Base-by-base conservation (phyloP, 1,284 basidiomycete species). In the Anthracocystis setariae region DNA sequence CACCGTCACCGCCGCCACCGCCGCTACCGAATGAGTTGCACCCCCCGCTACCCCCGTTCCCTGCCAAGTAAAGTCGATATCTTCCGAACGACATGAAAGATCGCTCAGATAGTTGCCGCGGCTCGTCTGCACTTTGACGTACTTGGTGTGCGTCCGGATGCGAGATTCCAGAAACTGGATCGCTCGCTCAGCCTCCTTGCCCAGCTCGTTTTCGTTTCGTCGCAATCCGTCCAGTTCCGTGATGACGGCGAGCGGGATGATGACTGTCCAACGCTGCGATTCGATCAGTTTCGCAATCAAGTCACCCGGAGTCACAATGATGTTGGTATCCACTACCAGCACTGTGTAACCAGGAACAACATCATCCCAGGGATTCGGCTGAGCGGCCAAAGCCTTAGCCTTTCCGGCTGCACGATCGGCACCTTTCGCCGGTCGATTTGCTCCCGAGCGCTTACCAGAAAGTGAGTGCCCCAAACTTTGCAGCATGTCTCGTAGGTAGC, bases 161-260 rank as follows among this genome's bases (percentile, higher is more conserved):
- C 89, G n/a, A 87, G 85, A 17, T 88, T 89, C 83, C 73, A 97
- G 87, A 78, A 92, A 94, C 0, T 85, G 74, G 52, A 96, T 86
- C 0, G 93, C 92, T 15, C 86, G 85, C 27, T 86, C 85, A 0
- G 95, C 94, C 0, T 84, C 81, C 15, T 72, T 29, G 15, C 68
- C 87, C 44, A 90, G 91, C 13, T 94, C 88, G 17, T 88, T 87
- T 0, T 85, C 71, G 78, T 92, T 92, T 59, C 87, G 86, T 0
- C 88, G 87, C 32, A 98, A 87, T 13, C 94, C 93, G 76, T 98
- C 95, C 10, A 98, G 89, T 79, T 98, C 95, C 86, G 94, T 97
- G 76, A 98, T 88, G 55, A 96, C 95, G 72, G 63, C 73, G 5
- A 74, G 46, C 3, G 95, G 95, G 0, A 98, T 86, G 55, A 98